Conservation (phyloP, 2,329 filamentous ascomycete species). For the Aspergillus pseudotamarii region DNA sequence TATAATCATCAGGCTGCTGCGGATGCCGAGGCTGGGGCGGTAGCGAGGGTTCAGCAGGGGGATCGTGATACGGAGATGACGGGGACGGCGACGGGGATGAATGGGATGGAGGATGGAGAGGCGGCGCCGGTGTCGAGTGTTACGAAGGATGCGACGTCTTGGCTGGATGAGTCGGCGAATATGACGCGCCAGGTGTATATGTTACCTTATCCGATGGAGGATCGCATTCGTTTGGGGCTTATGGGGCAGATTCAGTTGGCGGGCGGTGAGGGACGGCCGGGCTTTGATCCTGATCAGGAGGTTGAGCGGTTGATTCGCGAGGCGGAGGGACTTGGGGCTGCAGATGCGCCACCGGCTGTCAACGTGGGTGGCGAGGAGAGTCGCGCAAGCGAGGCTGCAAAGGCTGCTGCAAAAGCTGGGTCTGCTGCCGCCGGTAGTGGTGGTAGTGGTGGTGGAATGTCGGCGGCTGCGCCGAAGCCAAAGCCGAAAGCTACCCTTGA, state of each 20-base stretch:
- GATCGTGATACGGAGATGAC: slow-evolving; percentile 39
- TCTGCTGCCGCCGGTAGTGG: slow-evolving; percentile 22
- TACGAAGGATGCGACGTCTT: slow-evolving; percentile 44
- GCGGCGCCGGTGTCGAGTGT: slow-evolving; percentile 40
- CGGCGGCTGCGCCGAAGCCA: slow-evolving; percentile 23
- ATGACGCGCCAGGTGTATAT: slow-evolving; percentile 44
- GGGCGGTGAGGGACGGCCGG: slow-evolving; percentile 52
- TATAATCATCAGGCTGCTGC: slow-evolving; percentile 49
- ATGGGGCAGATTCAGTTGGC: slow-evolving; percentile 49
- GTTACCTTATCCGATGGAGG: slow-evolving; percentile 49
- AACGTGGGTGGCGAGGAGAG: slow-evolving; percentile 40
- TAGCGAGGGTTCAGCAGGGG: slow-evolving; percentile 7
- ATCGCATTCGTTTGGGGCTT: slow-evolving; percentile 48
- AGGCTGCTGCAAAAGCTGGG: slow-evolving; percentile 35
- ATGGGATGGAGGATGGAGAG: slow-evolving; percentile 25
- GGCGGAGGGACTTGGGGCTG: slow-evolving; percentile 56
- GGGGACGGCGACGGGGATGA: slow-evolving; percentile 36
- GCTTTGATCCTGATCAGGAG: slow-evolving; percentile 59
- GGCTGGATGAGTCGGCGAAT: slow-evolving; percentile 46
- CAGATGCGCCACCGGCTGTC: slow-evolving; percentile 43
- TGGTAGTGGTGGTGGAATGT: slow-evolving; percentile 1
- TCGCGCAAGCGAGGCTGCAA: slow-evolving; percentile 37
- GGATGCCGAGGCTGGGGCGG: slow-evolving; percentile 40
- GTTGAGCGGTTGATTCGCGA: slow-evolving; percentile 53
- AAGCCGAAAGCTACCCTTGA: slow-evolving; percentile 46